Percentiles rank a stretch among this genome's conserved stretches.
Conservation (phyloP, 768 basidiomycete genomes). For the Tephrocybe sp. region DNA sequence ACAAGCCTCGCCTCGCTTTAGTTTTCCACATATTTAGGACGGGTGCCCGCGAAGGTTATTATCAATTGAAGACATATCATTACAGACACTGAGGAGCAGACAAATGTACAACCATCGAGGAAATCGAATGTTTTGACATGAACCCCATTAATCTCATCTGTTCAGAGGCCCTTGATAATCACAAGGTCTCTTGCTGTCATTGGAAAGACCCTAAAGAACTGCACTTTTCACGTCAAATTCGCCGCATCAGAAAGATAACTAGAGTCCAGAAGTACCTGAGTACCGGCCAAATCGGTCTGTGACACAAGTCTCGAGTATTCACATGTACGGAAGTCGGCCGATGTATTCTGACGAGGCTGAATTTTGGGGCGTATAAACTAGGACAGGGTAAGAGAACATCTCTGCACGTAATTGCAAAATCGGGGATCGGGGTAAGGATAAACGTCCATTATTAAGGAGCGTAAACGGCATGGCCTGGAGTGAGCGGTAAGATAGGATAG, state of each 20-base stretch:
- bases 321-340: neutral
- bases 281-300: neutral
- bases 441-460: constrained; percentile 27
- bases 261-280: neutral
- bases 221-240: neutral
- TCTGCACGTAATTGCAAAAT: neutral
- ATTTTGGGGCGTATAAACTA: neutral
- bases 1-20: constrained; percentile 63
- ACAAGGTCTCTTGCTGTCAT: too few relatives aligned
- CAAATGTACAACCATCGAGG: constrained; percentile 14
- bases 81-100: constrained; percentile 5
- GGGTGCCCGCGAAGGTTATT: neutral
- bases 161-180: too few relatives aligned
- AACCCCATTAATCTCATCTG: neutral
- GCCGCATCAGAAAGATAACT: neutral
- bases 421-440: neutral
- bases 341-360: neutral
- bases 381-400: neutral
- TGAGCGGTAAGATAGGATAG: constrained; percentile 7
- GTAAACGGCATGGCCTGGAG: constrained; percentile 36
- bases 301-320: neutral
- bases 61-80: constrained; percentile 4
- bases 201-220: too few relatives aligned
- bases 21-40: constrained; percentile 8
- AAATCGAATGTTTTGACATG: constrained; percentile 8